A percentile compares a stretch with the other conserved stretches of the same genome.
Evolutionary conservation across 345 rosid genomes (phyloP).

Genomic region (Populus pruinosa): DNA sequence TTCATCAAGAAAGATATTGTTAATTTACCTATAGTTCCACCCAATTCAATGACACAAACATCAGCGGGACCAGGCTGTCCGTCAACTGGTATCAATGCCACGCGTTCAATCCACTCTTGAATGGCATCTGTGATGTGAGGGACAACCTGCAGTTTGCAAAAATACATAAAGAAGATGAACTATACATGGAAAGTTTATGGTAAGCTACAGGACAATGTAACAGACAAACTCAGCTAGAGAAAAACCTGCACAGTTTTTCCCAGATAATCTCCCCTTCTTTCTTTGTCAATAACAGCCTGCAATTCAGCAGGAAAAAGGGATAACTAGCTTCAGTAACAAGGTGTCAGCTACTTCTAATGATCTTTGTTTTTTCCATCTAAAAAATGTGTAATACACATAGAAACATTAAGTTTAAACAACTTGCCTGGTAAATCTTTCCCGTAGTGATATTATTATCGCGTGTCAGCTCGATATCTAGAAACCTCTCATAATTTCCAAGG

Average conservation of each 20-base stretch:
- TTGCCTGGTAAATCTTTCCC: slow-evolving; percentile 87
- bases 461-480: slow-evolving; percentile 75
- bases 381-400: background rate
- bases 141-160: slow-evolving; percentile 57
- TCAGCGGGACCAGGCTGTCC: slow-evolving; percentile 79
- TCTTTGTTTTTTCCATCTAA: background rate
- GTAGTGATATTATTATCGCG: slow-evolving; percentile 86
- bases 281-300: slow-evolving; percentile 83
- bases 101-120: slow-evolving; percentile 95
- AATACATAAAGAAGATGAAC: background rate
- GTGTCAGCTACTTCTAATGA: background rate
- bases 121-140: slow-evolving; percentile 96
- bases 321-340: background rate
- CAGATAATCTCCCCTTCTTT: slow-evolving; percentile 93
- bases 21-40: slow-evolving; percentile 86
- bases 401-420: slow-evolving; percentile 2
- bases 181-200: background rate
- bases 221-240: background rate
- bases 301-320: background rate
- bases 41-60: slow-evolving; percentile 96
- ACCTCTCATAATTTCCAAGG: slow-evolving; percentile 98
- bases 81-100: slow-evolving; percentile 75
- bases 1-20: background rate
- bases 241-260: slow-evolving; percentile 97
- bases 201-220: slow-evolving; percentile 5